Percentiles rank a stretch among this genome's conserved stretches.
These are phyloP conservation scores for Amphichorda felina DNA, from an alignment of 2,329 filamentous ascomycete genomes.

Conservation along the genomic window DNA sequence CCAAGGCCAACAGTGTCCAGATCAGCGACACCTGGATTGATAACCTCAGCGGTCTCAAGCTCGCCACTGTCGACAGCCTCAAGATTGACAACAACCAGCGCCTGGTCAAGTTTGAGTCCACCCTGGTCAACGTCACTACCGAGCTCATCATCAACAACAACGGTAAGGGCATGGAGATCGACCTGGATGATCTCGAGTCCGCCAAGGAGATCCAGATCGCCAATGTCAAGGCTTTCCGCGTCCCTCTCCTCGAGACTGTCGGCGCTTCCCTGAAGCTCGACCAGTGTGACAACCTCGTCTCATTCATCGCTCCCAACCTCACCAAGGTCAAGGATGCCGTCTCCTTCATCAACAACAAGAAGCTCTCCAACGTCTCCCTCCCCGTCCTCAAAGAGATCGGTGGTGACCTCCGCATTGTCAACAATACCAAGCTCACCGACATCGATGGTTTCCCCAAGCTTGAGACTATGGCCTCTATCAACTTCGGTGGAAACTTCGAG, in stretches of 20 bases:
- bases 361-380: conserved; percentile 64
- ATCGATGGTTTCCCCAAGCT: conserved; percentile 61
- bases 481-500: conserved; percentile 74
- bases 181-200: conserved; percentile 66
- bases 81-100: conserved; percentile 85
- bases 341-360: conserved; percentile 51
- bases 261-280: conserved; percentile 77
- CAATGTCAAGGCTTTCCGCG: conserved; percentile 62
- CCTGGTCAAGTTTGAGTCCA: conserved; percentile 63
- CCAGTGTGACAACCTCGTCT: conserved; percentile 55
- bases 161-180: conserved; percentile 56
- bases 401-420: conserved; percentile 76
- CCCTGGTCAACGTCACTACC: conserved; percentile 63
- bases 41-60: conserved; percentile 69
- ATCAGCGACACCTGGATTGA: conserved; percentile 82
- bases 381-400: conserved; percentile 54
- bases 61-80: conserved; percentile 59
- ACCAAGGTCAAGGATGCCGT: conserved; percentile 46
- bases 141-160: conserved; percentile 70
- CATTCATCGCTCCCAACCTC: conserved; percentile 56
- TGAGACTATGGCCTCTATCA: conserved; percentile 65
- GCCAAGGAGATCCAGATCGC: conserved; percentile 40
- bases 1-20: conserved; percentile 52
- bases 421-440: conserved; percentile 65
- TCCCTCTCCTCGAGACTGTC: conserved; percentile 62